A percentile compares a stretch with the other conserved stretches of the same genome.
Conservation (phyloP, 2,329 filamentous ascomycete species). For the Ilyonectria mors-panacis region DNA sequence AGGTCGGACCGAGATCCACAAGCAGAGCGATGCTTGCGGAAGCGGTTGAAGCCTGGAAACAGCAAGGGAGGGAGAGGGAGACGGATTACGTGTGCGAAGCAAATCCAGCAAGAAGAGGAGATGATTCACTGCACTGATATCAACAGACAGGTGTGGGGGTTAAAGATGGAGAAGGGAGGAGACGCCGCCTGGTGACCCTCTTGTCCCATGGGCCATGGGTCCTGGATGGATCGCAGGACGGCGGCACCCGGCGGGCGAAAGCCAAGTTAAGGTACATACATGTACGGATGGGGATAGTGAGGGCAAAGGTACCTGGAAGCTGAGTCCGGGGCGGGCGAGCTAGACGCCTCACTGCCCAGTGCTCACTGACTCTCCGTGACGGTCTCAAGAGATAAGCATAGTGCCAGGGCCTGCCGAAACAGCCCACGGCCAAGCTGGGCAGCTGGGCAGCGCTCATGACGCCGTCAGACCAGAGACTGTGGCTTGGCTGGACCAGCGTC, state of each 20-base stretch:
- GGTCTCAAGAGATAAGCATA: constrained; percentile 46
- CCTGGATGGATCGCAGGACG: constrained; percentile 25
- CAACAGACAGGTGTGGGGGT: constrained; percentile 1
- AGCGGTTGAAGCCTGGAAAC: constrained; percentile 32
- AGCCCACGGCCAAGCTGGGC: constrained; percentile 16
- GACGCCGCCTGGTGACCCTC: constrained; percentile 19
- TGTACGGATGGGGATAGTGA: not conserved
- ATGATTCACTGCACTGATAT: not conserved
- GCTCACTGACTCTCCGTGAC: constrained; percentile 36
- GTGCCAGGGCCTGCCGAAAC: constrained; percentile 29
- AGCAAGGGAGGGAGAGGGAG: constrained; percentile 37
- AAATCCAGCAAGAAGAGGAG: not conserved
- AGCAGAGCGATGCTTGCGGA: not conserved
- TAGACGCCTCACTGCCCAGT: constrained; percentile 37
- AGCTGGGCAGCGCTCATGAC: constrained; percentile 17
- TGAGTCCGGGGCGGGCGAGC: constrained; percentile 7
- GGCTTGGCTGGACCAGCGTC: not conserved
- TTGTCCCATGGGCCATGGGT: constrained; percentile 1
- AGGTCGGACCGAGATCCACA: constrained; percentile 13
- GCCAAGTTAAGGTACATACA: constrained; percentile 1
- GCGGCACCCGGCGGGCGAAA: constrained; percentile 24
- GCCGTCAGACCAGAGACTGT: not conserved
- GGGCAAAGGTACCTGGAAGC: constrained; percentile 2
- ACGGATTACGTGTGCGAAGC: constrained; percentile 10
- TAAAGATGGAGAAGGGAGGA: constrained; percentile 13